These are phyloP conservation scores for Collybia mongolica DNA, from an alignment of 768 basidiomycete species.

Conservation along the genomic window DNA sequence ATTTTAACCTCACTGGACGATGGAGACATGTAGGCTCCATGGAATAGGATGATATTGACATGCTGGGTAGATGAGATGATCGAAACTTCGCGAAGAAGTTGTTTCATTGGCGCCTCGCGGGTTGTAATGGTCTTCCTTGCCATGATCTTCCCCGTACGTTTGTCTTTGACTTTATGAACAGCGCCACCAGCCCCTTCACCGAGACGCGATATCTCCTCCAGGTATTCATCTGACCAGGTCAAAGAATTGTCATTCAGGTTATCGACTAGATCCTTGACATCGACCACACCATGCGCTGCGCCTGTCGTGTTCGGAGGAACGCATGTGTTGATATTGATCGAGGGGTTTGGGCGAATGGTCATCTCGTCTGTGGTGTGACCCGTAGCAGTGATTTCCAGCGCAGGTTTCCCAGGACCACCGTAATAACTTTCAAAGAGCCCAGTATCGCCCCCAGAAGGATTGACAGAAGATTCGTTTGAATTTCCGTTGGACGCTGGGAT, in stretches of 20 bases:
- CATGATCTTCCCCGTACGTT: slow-evolving; percentile 75
- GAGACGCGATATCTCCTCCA: slow-evolving; percentile 76
- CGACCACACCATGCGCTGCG: slow-evolving; percentile 31
- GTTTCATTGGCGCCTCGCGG: slow-evolving; percentile 86
- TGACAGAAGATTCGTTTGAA: slow-evolving; percentile 11
- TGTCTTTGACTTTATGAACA: slow-evolving; percentile 90
- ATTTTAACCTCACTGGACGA: slow-evolving; percentile 93
- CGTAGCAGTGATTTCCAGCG: slow-evolving; percentile 17
- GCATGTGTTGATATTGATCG: slow-evolving; percentile 19
- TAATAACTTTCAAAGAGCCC: slow-evolving; percentile 39
- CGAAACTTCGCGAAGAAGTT: slow-evolving; percentile 88
- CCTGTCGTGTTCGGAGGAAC: slow-evolving; percentile 28
- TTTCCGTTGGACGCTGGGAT: slow-evolving; percentile 23
- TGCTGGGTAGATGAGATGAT: slow-evolving; percentile 87
- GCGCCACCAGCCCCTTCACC: slow-evolving; percentile 97
- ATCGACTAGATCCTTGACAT: slow-evolving; percentile 36
- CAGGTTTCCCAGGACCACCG: slow-evolving; percentile 34
- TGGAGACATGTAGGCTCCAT: slow-evolving; percentile 88
- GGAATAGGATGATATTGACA: slow-evolving; percentile 86
- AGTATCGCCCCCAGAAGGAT: slow-evolving; percentile 20
- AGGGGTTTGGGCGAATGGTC: slow-evolving; percentile 38
- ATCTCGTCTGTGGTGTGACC: slow-evolving; percentile 31
- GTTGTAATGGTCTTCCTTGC: slow-evolving; percentile 95
- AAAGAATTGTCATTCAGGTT: slow-evolving; percentile 33
- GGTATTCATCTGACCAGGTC: slow-evolving; percentile 65